Conservation (phyloP, 768 basidiomycete species). For the Pseudohyphozyma bogoriensis region DNA sequence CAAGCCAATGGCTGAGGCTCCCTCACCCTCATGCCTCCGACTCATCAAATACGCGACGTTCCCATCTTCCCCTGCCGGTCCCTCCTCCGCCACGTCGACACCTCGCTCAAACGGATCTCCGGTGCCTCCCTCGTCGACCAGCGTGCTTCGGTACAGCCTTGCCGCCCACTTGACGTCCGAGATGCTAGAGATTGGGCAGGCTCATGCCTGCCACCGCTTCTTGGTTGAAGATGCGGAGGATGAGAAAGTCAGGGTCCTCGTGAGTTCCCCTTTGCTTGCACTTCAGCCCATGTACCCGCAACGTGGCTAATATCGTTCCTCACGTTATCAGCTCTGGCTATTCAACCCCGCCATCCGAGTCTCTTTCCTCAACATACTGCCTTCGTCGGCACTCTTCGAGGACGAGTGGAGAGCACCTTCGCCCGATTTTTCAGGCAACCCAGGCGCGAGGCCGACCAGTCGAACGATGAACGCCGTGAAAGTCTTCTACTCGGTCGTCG, state of each 20-base stretch:
- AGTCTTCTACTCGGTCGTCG: slow-evolving; percentile 68
- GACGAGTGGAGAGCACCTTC: not conserved
- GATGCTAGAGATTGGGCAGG: slow-evolving; percentile 80
- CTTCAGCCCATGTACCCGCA: too few species aligned
- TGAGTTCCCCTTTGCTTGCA: slow-evolving; percentile 41
- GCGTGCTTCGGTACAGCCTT: slow-evolving; percentile 40
- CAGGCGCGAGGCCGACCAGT: not conserved
- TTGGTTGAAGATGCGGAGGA: slow-evolving; percentile 78
- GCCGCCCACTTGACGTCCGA: slow-evolving; percentile 60
- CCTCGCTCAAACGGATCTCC: slow-evolving; percentile 8
- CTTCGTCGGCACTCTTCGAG: not conserved
- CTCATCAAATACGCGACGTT: slow-evolving; percentile 26
- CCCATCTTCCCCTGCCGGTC: slow-evolving; percentile 6
- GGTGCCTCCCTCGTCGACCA: too few species aligned
- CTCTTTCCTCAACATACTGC: slow-evolving; percentile 53
- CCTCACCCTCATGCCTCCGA: slow-evolving; percentile 53
- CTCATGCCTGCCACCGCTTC: slow-evolving; percentile 89
- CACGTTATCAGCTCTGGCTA: slow-evolving; percentile 67
- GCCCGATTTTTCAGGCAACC: not conserved
- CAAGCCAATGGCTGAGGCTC: slow-evolving; percentile 63
- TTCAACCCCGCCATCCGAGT: slow-evolving; percentile 83
- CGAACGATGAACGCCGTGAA: slow-evolving; percentile 47
- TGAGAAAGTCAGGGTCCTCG: slow-evolving; percentile 65
- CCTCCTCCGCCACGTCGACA: not conserved
- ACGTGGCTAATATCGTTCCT: not conserved